Conservation (phyloP, 768 basidiomycete species). For the Kwoniella sp. region DNA sequence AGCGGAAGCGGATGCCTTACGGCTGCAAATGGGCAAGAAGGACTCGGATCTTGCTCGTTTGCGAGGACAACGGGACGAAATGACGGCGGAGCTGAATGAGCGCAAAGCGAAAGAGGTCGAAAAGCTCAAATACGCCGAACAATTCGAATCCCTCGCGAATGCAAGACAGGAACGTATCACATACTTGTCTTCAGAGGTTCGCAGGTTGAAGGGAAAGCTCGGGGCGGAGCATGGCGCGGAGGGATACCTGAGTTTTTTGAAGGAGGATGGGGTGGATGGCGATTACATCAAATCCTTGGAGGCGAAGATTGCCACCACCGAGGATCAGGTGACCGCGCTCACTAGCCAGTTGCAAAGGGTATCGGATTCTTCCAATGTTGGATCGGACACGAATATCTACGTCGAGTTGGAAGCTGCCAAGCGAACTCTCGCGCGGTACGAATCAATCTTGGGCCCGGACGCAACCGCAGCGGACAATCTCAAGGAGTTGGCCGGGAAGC, state of each 20-base stretch:
- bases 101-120: conserved; percentile 62
- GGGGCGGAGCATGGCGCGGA: conserved; percentile 68
- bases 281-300: conserved; percentile 58
- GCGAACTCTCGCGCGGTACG: conserved; percentile 54
- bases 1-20: conserved; percentile 54
- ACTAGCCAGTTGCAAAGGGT: conserved; percentile 13
- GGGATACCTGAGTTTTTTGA: conserved; percentile 68
- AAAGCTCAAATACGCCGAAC: conserved; percentile 60
- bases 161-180: conserved; percentile 67
- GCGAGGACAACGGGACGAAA: conserved; percentile 54
- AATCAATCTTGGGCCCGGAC: conserved; percentile 59
- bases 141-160: conserved; percentile 64
- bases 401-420: conserved; percentile 20
- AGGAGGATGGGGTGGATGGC: conserved; percentile 53
- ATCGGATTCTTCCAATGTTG: neutral
- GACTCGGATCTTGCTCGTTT: conserved; percentile 51
- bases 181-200: conserved; percentile 67
- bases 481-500: conserved; percentile 55
- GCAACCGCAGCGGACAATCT: conserved; percentile 58
- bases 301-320: conserved; percentile 54
- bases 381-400: conserved; percentile 4
- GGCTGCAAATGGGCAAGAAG: conserved; percentile 36
- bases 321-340: conserved; percentile 25
- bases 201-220: conserved; percentile 67
- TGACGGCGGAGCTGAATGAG: conserved; percentile 60